Percentiles rank a stretch among this genome's conserved stretches.
phyloP scores from a whole-genome alignment of 805 yeast species.

The Pichia heedii region DNA sequence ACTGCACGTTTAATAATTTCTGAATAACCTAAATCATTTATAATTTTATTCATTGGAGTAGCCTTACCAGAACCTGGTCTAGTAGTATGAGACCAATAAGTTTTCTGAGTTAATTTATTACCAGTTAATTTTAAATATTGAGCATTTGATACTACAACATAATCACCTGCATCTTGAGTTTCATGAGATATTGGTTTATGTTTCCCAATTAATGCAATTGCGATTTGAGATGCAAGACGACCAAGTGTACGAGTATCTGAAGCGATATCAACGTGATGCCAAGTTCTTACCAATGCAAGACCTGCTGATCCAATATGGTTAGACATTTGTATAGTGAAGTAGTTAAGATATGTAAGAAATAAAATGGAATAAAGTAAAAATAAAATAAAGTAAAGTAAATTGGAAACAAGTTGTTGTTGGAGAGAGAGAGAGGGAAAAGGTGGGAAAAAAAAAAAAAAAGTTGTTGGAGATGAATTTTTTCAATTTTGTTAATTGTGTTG shows the following conservation, averaged over 20 bases:
- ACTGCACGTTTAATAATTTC: conserved; percentile 84
- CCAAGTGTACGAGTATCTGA: conserved; percentile 82
- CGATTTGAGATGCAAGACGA: conserved; percentile 83
- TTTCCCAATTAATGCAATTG: conserved; percentile 87
- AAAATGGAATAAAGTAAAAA: too few relatives aligned
- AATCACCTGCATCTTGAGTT: conserved; percentile 86
- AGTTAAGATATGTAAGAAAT: too few relatives aligned
- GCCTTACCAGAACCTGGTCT: conserved; percentile 86
- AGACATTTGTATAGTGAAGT: conserved; percentile 29
- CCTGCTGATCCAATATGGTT: conserved; percentile 37
- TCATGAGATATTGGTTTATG: conserved; percentile 86
- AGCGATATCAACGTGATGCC: conserved; percentile 95
- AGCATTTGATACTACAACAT: conserved; percentile 93
- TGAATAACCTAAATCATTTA: conserved; percentile 74
- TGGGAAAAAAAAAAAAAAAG: not conserved
- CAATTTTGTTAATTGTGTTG: too few relatives aligned
- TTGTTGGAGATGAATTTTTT: not conserved
- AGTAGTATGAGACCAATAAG: conserved; percentile 82
- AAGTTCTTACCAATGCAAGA: conserved; percentile 57
- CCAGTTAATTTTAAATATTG: conserved; percentile 77
- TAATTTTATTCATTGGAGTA: conserved; percentile 69
- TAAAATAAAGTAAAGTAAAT: too few relatives aligned
- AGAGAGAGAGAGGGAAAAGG: not conserved
- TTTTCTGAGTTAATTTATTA: conserved; percentile 67
- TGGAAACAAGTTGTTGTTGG: too few relatives aligned